phyloP scores from a whole-genome alignment of 768 basidiomycete species.

The Scleroderma bovista region DNA sequence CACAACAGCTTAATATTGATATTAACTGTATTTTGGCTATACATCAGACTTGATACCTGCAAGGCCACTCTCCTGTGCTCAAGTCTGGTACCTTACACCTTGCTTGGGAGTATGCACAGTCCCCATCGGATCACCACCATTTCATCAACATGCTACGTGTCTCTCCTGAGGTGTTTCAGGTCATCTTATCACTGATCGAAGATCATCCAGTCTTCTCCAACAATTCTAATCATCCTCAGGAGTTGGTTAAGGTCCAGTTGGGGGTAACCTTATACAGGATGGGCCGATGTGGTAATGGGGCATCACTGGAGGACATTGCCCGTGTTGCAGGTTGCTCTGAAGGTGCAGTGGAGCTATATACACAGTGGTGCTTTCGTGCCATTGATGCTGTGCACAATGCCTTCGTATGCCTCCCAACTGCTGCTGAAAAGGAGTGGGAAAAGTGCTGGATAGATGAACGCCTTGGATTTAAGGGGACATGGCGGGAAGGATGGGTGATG shows the following conservation, averaged over 20 bases:
- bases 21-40: not conserved
- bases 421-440: conserved; percentile 30
- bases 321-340: not conserved
- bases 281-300: conserved; percentile 28
- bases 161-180: conserved; percentile 6
- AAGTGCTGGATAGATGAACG: conserved; percentile 33
- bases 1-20: conserved; percentile 1
- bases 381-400: conserved; percentile 14
- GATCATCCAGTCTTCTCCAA: not conserved
- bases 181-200: not conserved
- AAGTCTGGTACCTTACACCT: too few species aligned
- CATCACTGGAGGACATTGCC: conserved; percentile 26
- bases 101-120: too few species aligned
- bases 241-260: conserved; percentile 13
- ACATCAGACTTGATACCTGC: not conserved
- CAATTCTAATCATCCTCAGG: not conserved
- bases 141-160: too few species aligned
- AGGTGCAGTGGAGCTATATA: not conserved
- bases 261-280: conserved; percentile 25
- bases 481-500: conserved; percentile 33
- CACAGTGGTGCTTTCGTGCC: too few species aligned
- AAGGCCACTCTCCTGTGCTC: too few species aligned
- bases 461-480: conserved; percentile 25
- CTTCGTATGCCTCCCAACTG: conserved; percentile 24
- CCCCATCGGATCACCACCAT: too few species aligned